Conservation (phyloP, 1,284 basidiomycete genomes). For the Puccinia hordei region DNA sequence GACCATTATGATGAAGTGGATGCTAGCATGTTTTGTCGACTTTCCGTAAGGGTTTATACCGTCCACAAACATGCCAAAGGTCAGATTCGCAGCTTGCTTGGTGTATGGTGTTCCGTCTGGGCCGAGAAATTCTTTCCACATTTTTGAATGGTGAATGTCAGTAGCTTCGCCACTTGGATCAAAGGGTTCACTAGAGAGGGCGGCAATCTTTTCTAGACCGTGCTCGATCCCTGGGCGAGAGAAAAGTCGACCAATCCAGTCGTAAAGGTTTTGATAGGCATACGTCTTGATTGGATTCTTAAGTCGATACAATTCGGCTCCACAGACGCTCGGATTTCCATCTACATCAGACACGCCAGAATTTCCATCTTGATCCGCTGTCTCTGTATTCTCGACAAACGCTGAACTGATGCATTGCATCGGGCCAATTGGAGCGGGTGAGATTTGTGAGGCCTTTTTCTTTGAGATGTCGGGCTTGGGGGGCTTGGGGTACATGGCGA, state of each 20-base stretch:
- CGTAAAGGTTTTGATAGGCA: slow-evolving; percentile 29
- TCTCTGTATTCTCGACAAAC: neutral
- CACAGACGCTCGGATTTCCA: slow-evolving; percentile 7
- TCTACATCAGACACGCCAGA: neutral
- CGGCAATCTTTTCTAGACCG: neutral
- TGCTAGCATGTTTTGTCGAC: slow-evolving; percentile 7
- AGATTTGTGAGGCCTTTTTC: neutral
- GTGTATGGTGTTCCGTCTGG: slow-evolving; percentile 31
- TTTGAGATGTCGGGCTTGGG: slow-evolving; percentile 14
- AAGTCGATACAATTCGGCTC: neutral
- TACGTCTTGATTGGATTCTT: slow-evolving; percentile 18
- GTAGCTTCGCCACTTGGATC: neutral
- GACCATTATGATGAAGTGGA: slow-evolving; percentile 16
- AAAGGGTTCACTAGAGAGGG: neutral
- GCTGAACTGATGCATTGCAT: slow-evolving; percentile 10
- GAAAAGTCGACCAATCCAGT: slow-evolving; percentile 34
- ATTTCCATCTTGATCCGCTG: neutral
- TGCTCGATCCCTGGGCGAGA: slow-evolving; percentile 19
- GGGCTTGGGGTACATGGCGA: slow-evolving; percentile 32
- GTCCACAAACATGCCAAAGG: slow-evolving; percentile 47
- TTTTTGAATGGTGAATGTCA: slow-evolving; percentile 30
- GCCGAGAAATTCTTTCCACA: slow-evolving; percentile 38
- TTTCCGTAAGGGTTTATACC: slow-evolving; percentile 37
- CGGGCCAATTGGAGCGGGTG: neutral
- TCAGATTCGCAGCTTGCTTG: neutral